Conservation (phyloP, 2,329 filamentous ascomycete species). For the Hypoxylon sp. region DNA sequence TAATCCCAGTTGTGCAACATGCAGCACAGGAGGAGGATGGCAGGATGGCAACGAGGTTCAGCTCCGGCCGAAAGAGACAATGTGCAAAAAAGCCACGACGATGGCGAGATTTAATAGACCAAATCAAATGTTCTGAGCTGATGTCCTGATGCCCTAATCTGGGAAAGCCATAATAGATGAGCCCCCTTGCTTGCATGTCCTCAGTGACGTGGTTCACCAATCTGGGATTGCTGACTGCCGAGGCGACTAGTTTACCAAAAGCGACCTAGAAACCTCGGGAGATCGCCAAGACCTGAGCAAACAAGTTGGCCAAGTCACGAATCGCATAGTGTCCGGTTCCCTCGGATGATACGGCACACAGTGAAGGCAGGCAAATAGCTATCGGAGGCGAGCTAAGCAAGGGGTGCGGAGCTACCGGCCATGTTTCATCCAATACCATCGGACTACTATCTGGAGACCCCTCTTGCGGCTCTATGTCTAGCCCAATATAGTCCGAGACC, state of each 20-base stretch:
- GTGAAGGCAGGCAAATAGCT: constrained; percentile 1
- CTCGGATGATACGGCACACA: constrained; percentile 10
- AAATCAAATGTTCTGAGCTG: not conserved
- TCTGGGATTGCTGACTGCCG: too few species aligned
- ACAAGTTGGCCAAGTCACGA: constrained; percentile 8
- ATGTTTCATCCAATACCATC: constrained; percentile 20
- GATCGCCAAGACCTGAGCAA: constrained; percentile 16
- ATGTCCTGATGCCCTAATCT: not conserved
- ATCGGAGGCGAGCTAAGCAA: constrained; percentile 4
- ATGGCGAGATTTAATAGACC: constrained; percentile 18
- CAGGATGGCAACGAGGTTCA: too few species aligned
- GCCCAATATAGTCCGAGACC: constrained; percentile 10
- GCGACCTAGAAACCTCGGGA: constrained; percentile 13
- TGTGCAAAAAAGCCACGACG: constrained; percentile 15
- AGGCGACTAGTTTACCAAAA: not conserved
- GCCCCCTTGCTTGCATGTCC: constrained; percentile 18
- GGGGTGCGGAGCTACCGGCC: constrained; percentile 15
- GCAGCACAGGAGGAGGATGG: too few species aligned
- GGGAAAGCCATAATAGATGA: constrained; percentile 5
- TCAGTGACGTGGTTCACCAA: not conserved
- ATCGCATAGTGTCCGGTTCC: constrained; percentile 15
- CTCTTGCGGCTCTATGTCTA: constrained; percentile 25
- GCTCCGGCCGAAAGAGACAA: too few species aligned
- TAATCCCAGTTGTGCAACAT: too few species aligned
- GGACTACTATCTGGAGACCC: constrained; percentile 10